Evolutionary conservation across 345 rosid genomes (phyloP), one percentile per base, ranked within the genome.

Genomic region (Citrus hindsii): DNA sequence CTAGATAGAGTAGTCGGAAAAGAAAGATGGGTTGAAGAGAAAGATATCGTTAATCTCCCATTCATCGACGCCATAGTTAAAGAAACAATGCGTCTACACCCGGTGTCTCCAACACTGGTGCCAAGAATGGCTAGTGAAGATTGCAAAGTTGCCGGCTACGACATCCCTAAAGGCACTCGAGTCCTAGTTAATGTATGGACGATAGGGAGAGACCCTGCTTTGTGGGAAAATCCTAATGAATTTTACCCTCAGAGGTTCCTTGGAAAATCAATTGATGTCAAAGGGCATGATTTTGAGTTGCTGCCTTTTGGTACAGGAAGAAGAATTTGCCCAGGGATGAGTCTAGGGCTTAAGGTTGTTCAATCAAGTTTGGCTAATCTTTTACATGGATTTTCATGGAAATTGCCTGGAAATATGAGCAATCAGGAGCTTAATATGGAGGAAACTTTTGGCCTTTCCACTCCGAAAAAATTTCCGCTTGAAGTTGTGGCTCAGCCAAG

Each of bases 261-360:
- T 0, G 87, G 81, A 7, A 88, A 68, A 38, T 13, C 48, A 3
- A 79, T 88, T 6, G 92, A 92, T 42, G 89, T 90, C 5, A 87
- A 85, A 69, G 95, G 95, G 0, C 91, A 83, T 58, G 90, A 90
- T 35, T 92, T 83, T 6, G 88, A 90, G 84, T 55, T 92, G 32
- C 24, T 88, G 69, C 93, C 95, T 1, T 92, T 92, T 37, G 95
- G 93, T 0, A 82, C 95, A 0, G 93, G 95, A 19, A 85, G 93
- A 77, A 84, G 93, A 83, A 92, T 87, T 89, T 92, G 96, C 27
- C 96, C 96, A 6, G 93, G 96, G 7, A 88, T 88, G 53, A 76
- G 84, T 77, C 73, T 90, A 0, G 95, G 92, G 10, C 60, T 91
- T 1, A 90, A 91, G 82, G 89, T 91, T 63, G 86, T 91, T 53